A percentile compares a stretch with the other conserved stretches of the same genome.
phyloP scores from a whole-genome alignment of 2,329 filamentous ascomycete genomes.

The Penicillium sp. region DNA sequence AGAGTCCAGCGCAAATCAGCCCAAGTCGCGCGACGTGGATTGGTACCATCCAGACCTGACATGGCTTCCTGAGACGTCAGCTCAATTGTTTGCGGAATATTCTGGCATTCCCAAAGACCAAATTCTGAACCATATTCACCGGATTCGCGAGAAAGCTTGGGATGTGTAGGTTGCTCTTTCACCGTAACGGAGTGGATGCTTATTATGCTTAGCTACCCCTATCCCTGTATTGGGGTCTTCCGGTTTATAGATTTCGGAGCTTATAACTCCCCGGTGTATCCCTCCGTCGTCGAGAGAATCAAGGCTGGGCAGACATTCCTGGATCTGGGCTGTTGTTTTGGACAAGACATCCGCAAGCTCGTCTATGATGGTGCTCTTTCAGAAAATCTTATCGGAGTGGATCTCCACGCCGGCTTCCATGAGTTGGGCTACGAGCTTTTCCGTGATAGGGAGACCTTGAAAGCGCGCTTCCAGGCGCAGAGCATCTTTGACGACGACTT shows the following conservation, averaged over 20 bases:
- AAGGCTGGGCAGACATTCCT: slow-evolving; percentile 33
- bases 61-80: too few species aligned
- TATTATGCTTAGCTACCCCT: slow-evolving; percentile 25
- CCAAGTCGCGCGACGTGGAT: too few species aligned
- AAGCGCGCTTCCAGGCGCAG: slow-evolving; percentile 41
- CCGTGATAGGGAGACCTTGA: slow-evolving; percentile 52
- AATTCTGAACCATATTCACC: neutral
- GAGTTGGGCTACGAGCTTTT: slow-evolving; percentile 62
- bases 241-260: slow-evolving; percentile 1
- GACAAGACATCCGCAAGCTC: slow-evolving; percentile 38
- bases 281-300: slow-evolving; percentile 7
- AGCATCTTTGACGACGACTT: slow-evolving; percentile 5
- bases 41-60: too few species aligned
- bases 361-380: slow-evolving; percentile 50
- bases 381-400: slow-evolving; percentile 48
- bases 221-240: slow-evolving; percentile 40
- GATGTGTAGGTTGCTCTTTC: neutral
- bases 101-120: neutral
- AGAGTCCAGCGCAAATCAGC: too few species aligned
- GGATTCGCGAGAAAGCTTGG: neutral
- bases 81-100: too few species aligned
- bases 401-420: slow-evolving; percentile 49
- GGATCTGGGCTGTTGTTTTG: slow-evolving; percentile 54
- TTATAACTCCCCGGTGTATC: slow-evolving; percentile 1
- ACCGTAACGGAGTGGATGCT: neutral